Percentiles rank a stretch among this genome's conserved stretches.
These are phyloP conservation scores for Anacardium occidentale DNA, from an alignment of 345 rosid species.

Conservation along the genomic window DNA sequence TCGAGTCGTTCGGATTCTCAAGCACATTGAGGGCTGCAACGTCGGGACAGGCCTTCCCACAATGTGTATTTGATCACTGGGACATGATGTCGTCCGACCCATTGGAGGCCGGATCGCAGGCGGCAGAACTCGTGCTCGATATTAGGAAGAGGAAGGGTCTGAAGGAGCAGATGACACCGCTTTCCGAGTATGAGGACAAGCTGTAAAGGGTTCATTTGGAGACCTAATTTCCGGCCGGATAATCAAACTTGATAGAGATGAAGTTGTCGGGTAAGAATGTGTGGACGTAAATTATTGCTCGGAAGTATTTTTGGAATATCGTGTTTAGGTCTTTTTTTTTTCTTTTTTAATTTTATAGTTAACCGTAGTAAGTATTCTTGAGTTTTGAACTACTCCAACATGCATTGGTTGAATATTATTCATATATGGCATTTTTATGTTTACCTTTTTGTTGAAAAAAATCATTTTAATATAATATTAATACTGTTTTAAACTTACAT, in stretches of 20 bases:
- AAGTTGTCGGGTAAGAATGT: background rate
- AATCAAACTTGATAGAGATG: no score
- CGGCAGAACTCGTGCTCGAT: conserved; percentile 37
- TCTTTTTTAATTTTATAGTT: no score
- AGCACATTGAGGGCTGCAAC: conserved; percentile 70
- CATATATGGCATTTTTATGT: no score
- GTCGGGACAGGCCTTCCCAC: conserved; percentile 85
- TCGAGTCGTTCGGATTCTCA: conserved; percentile 79
- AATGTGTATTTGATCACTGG: conserved; percentile 85
- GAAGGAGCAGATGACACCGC: conserved; percentile 69
- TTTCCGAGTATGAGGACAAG: conserved; percentile 59
- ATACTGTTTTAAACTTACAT: no score
- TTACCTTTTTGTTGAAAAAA: no score
- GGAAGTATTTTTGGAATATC: no score
- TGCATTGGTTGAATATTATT: no score
- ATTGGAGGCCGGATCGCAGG: conserved; percentile 48
- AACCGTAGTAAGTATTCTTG: no score
- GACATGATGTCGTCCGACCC: conserved; percentile 65
- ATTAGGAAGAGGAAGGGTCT: conserved; percentile 62
- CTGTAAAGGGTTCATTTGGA: conserved; percentile 21
- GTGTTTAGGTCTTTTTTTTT: no score
- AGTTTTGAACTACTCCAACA: no score
- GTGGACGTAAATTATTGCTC: background rate
- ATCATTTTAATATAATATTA: no score
- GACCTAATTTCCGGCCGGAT: no score